Conservation (phyloP, 768 basidiomycete species). For the Candolleomyces aberdarensis region DNA sequence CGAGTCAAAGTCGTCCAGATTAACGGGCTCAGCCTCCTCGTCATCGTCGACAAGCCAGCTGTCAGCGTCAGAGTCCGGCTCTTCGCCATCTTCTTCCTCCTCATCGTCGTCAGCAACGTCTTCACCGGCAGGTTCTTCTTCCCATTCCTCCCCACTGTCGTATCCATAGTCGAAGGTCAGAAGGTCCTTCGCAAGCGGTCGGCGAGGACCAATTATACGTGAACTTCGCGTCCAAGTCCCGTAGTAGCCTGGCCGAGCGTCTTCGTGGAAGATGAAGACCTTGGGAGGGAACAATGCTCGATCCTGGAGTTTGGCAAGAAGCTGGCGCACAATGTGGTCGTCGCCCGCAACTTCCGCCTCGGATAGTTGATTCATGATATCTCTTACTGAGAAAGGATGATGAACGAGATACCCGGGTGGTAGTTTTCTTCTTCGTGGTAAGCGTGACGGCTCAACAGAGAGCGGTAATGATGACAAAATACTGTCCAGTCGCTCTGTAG, state of each 20-base stretch:
- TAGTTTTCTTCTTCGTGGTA: constrained; percentile 13
- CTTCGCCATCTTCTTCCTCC: constrained; percentile 59
- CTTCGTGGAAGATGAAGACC: constrained; percentile 78
- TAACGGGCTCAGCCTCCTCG: constrained; percentile 45
- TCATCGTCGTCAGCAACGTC: constrained; percentile 77
- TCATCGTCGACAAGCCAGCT: constrained; percentile 80
- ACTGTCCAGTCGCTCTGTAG: constrained; percentile 35
- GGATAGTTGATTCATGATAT: constrained; percentile 58
- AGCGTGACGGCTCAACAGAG: constrained; percentile 18
- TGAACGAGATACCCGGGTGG: constrained; percentile 32
- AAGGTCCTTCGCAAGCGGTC: constrained; percentile 77
- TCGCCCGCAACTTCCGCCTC: constrained; percentile 81
- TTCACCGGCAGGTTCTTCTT: constrained; percentile 77
- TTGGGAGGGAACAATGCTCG: constrained; percentile 69
- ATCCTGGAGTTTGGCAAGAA: constrained; percentile 60
- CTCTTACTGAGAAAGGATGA: constrained; percentile 34
- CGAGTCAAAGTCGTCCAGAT: constrained; percentile 29
- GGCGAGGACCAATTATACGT: constrained; percentile 72
- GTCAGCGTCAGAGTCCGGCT: constrained; percentile 72
- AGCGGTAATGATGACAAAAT: constrained; percentile 34
- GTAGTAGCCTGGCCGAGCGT: constrained; percentile 87
- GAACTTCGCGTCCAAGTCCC: constrained; percentile 93
- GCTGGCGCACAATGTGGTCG: constrained; percentile 59
- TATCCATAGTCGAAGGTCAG: constrained; percentile 83
- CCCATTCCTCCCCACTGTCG: constrained; percentile 97